Base-by-base conservation (phyloP, 495 filamentous ascomycete genomes). In the Bathelium albidoporum region DNA sequence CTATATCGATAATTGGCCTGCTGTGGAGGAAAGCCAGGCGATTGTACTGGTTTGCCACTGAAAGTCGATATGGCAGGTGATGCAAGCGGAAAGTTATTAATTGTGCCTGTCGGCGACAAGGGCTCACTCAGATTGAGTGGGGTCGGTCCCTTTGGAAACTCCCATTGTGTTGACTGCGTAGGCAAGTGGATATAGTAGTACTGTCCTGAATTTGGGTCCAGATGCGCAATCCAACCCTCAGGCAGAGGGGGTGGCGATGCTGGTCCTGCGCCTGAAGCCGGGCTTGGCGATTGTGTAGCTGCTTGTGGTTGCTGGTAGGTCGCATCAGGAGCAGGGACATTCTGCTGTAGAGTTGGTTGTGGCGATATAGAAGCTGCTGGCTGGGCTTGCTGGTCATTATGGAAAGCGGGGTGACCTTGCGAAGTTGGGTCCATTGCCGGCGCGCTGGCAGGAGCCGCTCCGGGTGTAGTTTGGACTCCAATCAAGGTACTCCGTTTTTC, bases 131-230 rank as follows among this genome's bases (percentile, higher is more conserved):
- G 80, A 69, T 88, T 87, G 63, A 95, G 73, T 4, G 91, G 89
- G 4, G 88, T 93, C 4, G 91, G 89, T 0, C 89, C 90, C 75
- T 96, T 95, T 24, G 94, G 94, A 70, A 96, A 96, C 67, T 98
- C 94, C 94, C 94, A 98, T 73, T 98, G 94, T 14, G 94, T 98
- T 2, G 91, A 90, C 71, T 97, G 94, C 0, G 94, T 92, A 11
- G 94, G 87, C 20, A 98, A 82, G 73, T 98, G 95, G 66, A 98
- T 98, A 72, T 98, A 98, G 72, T 98, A 98, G 73, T 97, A 98
- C 71, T 97, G 94, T 7, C 95, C 94, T 2, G 91, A 96, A 70
- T 86, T 96, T 44, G 89, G 88, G 71, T 98, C 94, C 7, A 97
- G 80, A 70, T 97, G 95, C 14, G 95, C 92, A 72, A 97, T 97